Base-by-base conservation (phyloP, 495 filamentous ascomycete species). In the Hypoxylon lenormandii region DNA sequence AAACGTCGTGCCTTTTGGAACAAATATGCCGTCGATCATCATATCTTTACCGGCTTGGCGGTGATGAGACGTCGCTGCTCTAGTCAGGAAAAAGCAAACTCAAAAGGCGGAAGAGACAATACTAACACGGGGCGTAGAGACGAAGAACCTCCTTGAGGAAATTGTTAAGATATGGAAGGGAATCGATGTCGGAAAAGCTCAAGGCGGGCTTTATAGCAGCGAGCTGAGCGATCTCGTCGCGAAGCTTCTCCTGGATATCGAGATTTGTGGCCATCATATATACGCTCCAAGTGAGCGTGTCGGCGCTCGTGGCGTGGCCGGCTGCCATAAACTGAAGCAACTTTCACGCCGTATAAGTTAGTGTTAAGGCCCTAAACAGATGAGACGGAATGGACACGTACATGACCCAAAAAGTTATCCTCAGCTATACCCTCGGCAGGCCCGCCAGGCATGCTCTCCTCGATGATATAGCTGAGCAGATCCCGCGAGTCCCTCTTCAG, bases 371-470 rank as follows among this genome's bases (percentile, higher is more conserved):
- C 0, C 13, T 3, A 6, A 87, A 88, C 0, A 90, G 84, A n/a
- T 85, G 88, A 63, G 90, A 74, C 48, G 90, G 88, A 60, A 90
- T 87, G 13, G 5, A 7, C 3, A 60, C 71, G 19, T 19, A 74
- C 67, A 46, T 74, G 71, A 18, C 52, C 61, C 0, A 69, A 16
- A 8, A 72, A 56, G 13, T 72, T 62, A n/a, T 69, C 52, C 28
- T 63, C 68, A 0, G 55, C 60, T 22, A 65, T 61, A 4, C 51
- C 36, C 5, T 59, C 38, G 7, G 82, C 85, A 4, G 53, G 52
- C n/a, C 28, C 47, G 12, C 53, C 55, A 13, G 54, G 49, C 52
- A 47, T 45, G 13, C 63, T 49, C 58, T 74, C 69, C 53, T 74
- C 69, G 19, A 72, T 33, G 19, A 74, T 60, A 7, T 69, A 58